These are phyloP conservation scores for Amesomyces nigricolor DNA, from an alignment of 2,329 filamentous ascomycete genomes.

Conservation along the genomic window DNA sequence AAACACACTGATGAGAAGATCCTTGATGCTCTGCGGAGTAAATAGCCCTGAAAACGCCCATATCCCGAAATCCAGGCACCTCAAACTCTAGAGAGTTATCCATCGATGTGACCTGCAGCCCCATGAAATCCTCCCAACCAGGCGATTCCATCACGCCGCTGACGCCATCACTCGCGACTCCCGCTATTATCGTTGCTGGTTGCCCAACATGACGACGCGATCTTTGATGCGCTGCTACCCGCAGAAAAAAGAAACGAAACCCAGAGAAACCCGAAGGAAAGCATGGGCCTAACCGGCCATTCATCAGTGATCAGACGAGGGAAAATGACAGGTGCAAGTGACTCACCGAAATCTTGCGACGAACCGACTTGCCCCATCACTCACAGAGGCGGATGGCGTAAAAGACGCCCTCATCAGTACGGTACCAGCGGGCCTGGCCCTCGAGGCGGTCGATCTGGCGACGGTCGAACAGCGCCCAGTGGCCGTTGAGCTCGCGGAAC, in stretches of 20 bases:
- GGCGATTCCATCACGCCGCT: not conserved
- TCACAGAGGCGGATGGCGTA: constrained; percentile 48
- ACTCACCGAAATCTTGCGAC: not conserved
- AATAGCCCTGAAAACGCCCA: not conserved
- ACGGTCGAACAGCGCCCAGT: constrained; percentile 54
- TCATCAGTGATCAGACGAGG: not conserved
- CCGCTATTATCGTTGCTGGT: not conserved
- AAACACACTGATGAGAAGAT: not conserved
- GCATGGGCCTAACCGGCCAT: not conserved
- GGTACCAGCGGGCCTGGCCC: constrained; percentile 53
- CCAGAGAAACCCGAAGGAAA: not conserved
- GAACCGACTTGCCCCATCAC: not conserved
- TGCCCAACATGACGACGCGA: too few relatives aligned
- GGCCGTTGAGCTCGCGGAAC: constrained; percentile 54
- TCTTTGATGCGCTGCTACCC: too few relatives aligned
- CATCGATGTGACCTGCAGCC: not conserved
- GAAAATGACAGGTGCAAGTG: not conserved
- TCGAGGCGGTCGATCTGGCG: constrained; percentile 54
- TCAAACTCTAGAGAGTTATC: not conserved
- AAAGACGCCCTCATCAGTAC: constrained; percentile 52
- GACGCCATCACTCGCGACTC: not conserved
- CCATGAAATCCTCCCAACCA: not conserved
- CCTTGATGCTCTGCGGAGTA: not conserved
- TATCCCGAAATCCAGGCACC: constrained; percentile 2
- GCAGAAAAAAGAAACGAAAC: not conserved